Percentiles rank a stretch among this genome's conserved stretches.
Conservation (phyloP, 129 eudicot species). For the Chrysanthemum seticuspe region DNA sequence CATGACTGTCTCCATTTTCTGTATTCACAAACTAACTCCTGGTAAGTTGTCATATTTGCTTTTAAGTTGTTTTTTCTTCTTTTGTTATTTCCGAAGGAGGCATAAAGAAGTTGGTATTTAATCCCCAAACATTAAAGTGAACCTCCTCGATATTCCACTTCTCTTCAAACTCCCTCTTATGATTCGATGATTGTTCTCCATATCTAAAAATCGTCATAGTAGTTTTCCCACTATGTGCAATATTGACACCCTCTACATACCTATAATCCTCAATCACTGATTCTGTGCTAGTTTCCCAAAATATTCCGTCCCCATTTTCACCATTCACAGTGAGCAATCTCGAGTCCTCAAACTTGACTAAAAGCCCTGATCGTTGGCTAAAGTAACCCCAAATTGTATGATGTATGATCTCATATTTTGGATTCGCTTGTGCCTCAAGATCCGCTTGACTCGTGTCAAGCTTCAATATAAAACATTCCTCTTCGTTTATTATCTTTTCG, state of each 20-base stretch:
- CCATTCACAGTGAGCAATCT: slow-evolving; percentile 61
- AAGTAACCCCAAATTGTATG: slow-evolving; percentile 98
- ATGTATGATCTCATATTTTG: slow-evolving; percentile 78
- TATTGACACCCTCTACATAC: slow-evolving; percentile 85
- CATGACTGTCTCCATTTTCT: background rate
- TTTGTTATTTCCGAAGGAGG: slow-evolving; percentile 59
- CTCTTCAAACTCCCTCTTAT: slow-evolving; percentile 79
- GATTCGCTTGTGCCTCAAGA: slow-evolving; percentile 73
- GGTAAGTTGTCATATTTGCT: slow-evolving; percentile 4
- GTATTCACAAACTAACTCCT: slow-evolving; percentile 25
- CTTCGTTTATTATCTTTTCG: slow-evolving; percentile 78
- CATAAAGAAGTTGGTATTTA: slow-evolving; percentile 61
- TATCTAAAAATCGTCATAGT: slow-evolving; percentile 76
- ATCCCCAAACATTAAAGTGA: slow-evolving; percentile 72
- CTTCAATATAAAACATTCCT: slow-evolving; percentile 85
- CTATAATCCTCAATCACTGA: slow-evolving; percentile 81
- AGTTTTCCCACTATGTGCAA: slow-evolving; percentile 85
- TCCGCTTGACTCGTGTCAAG: slow-evolving; percentile 74
- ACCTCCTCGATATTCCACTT: slow-evolving; percentile 88
- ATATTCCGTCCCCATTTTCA: slow-evolving; percentile 72
- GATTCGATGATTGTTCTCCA: slow-evolving; percentile 90
- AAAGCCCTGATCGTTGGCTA: slow-evolving; percentile 95
- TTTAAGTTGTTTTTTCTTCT: slow-evolving; percentile 11
- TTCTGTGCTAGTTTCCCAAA: slow-evolving; percentile 96
- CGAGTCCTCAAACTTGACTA: slow-evolving; percentile 89